These are phyloP conservation scores for Yamadazyma aaseri DNA, from an alignment of 1,139 yeast genomes.

Conservation along the genomic window DNA sequence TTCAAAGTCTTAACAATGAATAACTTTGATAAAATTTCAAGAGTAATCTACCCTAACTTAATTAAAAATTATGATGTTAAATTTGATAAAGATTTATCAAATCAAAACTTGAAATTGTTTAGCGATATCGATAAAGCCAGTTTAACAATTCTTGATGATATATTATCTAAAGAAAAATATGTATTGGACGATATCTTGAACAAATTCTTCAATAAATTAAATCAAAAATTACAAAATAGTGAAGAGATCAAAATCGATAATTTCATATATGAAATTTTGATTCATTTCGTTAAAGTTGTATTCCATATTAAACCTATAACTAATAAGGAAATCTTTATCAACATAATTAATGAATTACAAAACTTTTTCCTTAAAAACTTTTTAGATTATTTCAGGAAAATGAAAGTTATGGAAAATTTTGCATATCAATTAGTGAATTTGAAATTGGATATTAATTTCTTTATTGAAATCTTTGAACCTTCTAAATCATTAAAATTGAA, in stretches of 20 bases:
- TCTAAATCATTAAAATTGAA: conserved; percentile 35
- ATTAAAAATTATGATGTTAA: conserved; percentile 34
- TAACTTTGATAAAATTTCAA: conserved; percentile 40
- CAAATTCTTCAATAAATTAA: conserved; percentile 25
- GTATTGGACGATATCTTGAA: conserved; percentile 31
- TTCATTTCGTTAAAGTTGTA: conserved; percentile 44
- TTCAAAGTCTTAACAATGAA: conserved; percentile 48
- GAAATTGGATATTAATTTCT: conserved; percentile 39
- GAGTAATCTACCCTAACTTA: conserved; percentile 33
- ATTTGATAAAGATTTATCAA: conserved; percentile 36
- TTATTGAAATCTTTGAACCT: conserved; percentile 41
- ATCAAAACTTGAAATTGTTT: conserved; percentile 42
- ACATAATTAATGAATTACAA: conserved; percentile 41
- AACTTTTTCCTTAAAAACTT: conserved; percentile 34
- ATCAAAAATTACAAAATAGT: conserved; percentile 2
- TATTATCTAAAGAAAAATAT: conserved; percentile 38
- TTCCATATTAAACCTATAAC: conserved; percentile 45
- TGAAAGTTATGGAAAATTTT: conserved; percentile 16
- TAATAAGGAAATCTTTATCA: conserved; percentile 35
- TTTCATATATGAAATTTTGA: conserved; percentile 38
- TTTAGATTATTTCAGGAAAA: conserved; percentile 30
- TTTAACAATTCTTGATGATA: conserved; percentile 43
- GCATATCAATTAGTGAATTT: conserved; percentile 21
- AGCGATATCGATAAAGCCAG: conserved; percentile 46
- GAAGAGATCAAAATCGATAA: conserved; percentile 32